phyloP scores from a whole-genome alignment of 495 filamentous ascomycete genomes.

The Letharia lupina region DNA sequence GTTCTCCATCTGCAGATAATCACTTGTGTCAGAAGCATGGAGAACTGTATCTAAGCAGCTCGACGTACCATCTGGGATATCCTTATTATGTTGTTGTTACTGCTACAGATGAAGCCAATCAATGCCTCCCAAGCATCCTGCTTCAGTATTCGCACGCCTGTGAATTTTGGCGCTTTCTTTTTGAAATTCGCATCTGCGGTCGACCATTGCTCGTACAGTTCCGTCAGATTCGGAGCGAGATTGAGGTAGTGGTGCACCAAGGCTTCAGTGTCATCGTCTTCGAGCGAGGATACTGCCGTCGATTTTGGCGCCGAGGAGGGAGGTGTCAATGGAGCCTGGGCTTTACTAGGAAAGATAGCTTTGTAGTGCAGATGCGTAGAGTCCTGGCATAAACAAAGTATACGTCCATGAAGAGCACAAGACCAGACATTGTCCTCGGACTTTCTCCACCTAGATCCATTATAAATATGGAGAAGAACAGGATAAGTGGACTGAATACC shows the following conservation, averaged over 20 bases:
- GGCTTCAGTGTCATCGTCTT: conserved; percentile 54
- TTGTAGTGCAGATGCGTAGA: conserved; percentile 70
- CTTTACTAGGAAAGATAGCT: conserved; percentile 45
- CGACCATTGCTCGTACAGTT: conserved; percentile 84
- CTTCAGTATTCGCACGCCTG: conserved; percentile 85
- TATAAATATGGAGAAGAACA: conserved; percentile 8
- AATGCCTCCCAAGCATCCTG: conserved; percentile 97
- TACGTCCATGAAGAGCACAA: conserved; percentile 74
- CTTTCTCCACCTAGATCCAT: conserved; percentile 64
- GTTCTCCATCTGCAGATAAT: conserved; percentile 54
- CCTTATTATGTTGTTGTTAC: conserved; percentile 94
- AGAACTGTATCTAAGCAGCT: not conserved
- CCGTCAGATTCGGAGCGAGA: conserved; percentile 59
- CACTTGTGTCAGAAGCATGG: not conserved
- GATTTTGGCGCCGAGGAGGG: conserved; percentile 32
- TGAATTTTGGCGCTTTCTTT: conserved; percentile 76
- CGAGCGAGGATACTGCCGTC: conserved; percentile 13
- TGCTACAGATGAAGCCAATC: conserved; percentile 92
- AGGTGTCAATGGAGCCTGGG: conserved; percentile 29
- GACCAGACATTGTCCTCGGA: conserved; percentile 78
- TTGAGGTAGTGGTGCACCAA: conserved; percentile 77
- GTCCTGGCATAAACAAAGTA: conserved; percentile 82
- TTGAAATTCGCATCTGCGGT: conserved; percentile 80
- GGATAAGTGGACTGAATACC: conserved; percentile 34
- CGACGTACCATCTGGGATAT: conserved; percentile 81